phyloP scores from a whole-genome alignment of 2,329 filamentous ascomycete species.

The Lasiodiplodia citricola region DNA sequence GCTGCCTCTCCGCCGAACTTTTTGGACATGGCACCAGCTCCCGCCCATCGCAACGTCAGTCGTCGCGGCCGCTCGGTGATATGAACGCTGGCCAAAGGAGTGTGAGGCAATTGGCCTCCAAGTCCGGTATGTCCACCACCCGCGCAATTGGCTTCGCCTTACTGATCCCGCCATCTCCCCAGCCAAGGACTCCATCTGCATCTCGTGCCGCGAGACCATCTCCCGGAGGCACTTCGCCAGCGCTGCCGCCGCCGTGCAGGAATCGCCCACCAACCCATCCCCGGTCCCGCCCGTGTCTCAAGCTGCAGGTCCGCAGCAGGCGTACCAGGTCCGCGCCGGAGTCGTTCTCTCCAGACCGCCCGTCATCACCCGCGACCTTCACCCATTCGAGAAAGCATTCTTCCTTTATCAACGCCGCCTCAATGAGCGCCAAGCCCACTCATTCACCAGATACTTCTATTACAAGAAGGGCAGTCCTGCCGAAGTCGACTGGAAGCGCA shows the following conservation, averaged over 20 bases:
- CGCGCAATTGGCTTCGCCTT: constrained; percentile 24
- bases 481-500: constrained; percentile 88
- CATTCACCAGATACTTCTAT: constrained; percentile 91
- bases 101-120: constrained; percentile 49
- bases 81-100: constrained; percentile 54
- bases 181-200: constrained; percentile 51
- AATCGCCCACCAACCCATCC: constrained; percentile 35
- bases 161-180: constrained; percentile 35
- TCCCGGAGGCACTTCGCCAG: constrained; percentile 42
- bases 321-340: constrained; percentile 61
- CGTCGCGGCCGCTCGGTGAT: constrained; percentile 30
- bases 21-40: constrained; percentile 26
- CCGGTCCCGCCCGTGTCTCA: constrained; percentile 40
- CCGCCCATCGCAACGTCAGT: constrained; percentile 23
- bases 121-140: constrained; percentile 42
- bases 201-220: constrained; percentile 51
- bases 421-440: constrained; percentile 86
- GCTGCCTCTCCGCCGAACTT: constrained; percentile 31
- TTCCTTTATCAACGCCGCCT: constrained; percentile 97
- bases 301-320: constrained; percentile 47
- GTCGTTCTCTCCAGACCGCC: constrained; percentile 89
- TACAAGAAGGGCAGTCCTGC: constrained; percentile 88
- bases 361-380: constrained; percentile 80
- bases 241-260: constrained; percentile 43
- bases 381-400: constrained; percentile 88